Conservation (phyloP, 768 basidiomycete genomes). For the Royoungia palumana region DNA sequence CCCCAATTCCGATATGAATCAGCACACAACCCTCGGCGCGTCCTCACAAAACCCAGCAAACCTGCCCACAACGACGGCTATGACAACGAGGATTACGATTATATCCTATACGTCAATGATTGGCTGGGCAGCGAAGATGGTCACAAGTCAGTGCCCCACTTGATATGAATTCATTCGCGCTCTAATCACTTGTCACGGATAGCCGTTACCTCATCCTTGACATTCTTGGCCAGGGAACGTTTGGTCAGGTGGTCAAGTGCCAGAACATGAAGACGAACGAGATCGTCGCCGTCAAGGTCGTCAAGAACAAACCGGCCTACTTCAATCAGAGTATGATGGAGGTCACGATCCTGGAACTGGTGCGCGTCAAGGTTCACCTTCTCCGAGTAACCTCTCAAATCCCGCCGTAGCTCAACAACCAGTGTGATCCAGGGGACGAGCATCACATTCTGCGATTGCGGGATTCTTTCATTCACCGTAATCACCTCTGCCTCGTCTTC, state of each 20-base stretch:
- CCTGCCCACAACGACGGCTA: conserved; percentile 94
- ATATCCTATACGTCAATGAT: conserved; percentile 99
- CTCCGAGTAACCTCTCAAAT: neutral
- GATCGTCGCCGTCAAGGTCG: conserved; percentile 97
- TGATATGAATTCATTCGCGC: neutral
- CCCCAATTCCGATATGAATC: conserved; percentile 94
- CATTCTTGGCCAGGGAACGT: conserved; percentile 97
- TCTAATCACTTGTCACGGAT: conserved; percentile 19
- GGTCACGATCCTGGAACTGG: conserved; percentile 94
- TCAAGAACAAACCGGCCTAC: conserved; percentile 99
- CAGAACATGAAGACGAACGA: conserved; percentile 99
- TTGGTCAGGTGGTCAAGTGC: conserved; percentile 99
- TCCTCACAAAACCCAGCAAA: conserved; percentile 97
- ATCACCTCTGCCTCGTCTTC: conserved; percentile 95
- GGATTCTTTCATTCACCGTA: conserved; percentile 96
- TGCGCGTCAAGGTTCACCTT: conserved; percentile 49
- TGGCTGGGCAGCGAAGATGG: conserved; percentile 93
- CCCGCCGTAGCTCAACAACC: conserved; percentile 78
- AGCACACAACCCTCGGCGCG: conserved; percentile 89
- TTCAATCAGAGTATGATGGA: conserved; percentile 99
- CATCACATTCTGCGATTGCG: conserved; percentile 94
- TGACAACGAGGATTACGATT: conserved; percentile 99
- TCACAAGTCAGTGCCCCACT: conserved; percentile 68
- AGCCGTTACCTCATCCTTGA: conserved; percentile 93
- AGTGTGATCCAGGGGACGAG: conserved; percentile 89